Percentiles rank a stretch among this genome's conserved stretches.
phyloP scores from a whole-genome alignment of 2,329 filamentous ascomycete genomes.

The Pseudogymnoascus sp. region DNA sequence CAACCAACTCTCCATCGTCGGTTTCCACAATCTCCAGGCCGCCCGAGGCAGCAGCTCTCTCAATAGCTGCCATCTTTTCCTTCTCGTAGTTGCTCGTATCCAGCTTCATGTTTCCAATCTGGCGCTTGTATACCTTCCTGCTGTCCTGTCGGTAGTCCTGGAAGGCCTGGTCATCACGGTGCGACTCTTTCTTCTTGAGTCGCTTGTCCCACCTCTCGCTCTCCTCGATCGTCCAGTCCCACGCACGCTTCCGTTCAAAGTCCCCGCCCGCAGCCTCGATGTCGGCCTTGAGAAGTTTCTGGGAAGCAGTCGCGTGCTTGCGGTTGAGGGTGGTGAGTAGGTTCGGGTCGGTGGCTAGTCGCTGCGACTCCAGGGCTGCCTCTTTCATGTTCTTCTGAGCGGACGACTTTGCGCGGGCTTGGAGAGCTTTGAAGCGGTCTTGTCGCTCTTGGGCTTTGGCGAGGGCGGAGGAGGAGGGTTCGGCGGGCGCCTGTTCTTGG shows the following conservation, averaged over 20 bases:
- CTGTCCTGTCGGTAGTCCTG: constrained; percentile 82
- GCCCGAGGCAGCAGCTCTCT: constrained; percentile 75
- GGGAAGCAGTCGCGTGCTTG: constrained; percentile 77
- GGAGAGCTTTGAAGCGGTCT: constrained; percentile 79
- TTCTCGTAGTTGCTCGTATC: constrained; percentile 79
- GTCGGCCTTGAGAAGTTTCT: constrained; percentile 90
- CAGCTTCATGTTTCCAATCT: constrained; percentile 67
- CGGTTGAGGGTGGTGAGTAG: constrained; percentile 73
- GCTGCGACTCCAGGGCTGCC: constrained; percentile 73
- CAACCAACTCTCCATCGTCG: constrained; percentile 88
- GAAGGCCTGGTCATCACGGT: constrained; percentile 81
- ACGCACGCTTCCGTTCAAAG: constrained; percentile 95
- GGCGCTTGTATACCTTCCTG: constrained; percentile 87
- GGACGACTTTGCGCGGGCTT: constrained; percentile 69
- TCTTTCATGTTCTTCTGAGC: constrained; percentile 72
- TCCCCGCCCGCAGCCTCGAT: constrained; percentile 78
- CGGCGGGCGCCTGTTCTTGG: background rate
- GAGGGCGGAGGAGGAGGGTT: constrained; percentile 23
- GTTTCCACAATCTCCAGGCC: constrained; percentile 91
- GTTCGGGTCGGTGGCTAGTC: constrained; percentile 66
- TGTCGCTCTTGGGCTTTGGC: constrained; percentile 55
- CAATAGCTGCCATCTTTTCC: constrained; percentile 76
- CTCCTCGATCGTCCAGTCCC: constrained; percentile 98
- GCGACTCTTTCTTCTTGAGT: constrained; percentile 73
- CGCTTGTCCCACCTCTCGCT: constrained; percentile 89